Conservation (phyloP, 2,329 filamentous ascomycete genomes). For the Trichoderma oligosporum region DNA sequence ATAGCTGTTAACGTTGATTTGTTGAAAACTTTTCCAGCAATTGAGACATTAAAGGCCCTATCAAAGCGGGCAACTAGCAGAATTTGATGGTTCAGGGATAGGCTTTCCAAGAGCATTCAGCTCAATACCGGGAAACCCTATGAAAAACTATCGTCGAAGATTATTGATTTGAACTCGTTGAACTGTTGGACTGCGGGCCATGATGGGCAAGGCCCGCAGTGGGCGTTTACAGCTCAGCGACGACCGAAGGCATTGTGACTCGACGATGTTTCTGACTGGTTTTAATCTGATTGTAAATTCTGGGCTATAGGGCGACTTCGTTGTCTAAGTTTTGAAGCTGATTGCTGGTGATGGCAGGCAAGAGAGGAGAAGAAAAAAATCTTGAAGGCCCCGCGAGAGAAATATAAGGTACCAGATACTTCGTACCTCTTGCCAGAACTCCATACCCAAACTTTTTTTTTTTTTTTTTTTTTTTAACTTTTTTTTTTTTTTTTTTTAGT, state of each 20-base stretch:
- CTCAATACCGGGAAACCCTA: conserved; percentile 49
- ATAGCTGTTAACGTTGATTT: neutral
- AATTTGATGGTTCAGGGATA: conserved; percentile 37
- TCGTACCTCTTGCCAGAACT: conserved; percentile 21
- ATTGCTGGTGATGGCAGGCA: conserved; percentile 30
- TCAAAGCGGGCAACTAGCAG: conserved; percentile 30
- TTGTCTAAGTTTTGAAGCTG: conserved; percentile 50
- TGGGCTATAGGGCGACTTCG: conserved; percentile 53
- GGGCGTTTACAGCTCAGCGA: conserved; percentile 90
- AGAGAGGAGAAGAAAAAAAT: conserved; percentile 14
- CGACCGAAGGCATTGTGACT: conserved; percentile 67
- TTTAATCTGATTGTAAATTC: conserved; percentile 32
- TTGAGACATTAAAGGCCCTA: conserved; percentile 26
- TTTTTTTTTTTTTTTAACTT: conserved; percentile 12
- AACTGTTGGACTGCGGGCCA: conserved; percentile 83
- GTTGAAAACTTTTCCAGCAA: conserved; percentile 16
- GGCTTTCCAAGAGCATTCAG: conserved; percentile 37
- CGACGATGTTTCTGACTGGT: conserved; percentile 59
- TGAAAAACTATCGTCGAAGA: conserved; percentile 63
- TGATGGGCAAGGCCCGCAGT: conserved; percentile 62
- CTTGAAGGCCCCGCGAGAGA: conserved; percentile 12
- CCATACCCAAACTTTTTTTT: conserved; percentile 7
- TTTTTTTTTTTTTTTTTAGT: conserved; percentile 15
- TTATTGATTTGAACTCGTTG: conserved; percentile 60
- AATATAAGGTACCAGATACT: conserved; percentile 20